Evolutionary conservation across 805 yeast species (phyloP), one percentile per base, ranked within the genome.

Genomic region (Ogataea siamensis): DNA sequence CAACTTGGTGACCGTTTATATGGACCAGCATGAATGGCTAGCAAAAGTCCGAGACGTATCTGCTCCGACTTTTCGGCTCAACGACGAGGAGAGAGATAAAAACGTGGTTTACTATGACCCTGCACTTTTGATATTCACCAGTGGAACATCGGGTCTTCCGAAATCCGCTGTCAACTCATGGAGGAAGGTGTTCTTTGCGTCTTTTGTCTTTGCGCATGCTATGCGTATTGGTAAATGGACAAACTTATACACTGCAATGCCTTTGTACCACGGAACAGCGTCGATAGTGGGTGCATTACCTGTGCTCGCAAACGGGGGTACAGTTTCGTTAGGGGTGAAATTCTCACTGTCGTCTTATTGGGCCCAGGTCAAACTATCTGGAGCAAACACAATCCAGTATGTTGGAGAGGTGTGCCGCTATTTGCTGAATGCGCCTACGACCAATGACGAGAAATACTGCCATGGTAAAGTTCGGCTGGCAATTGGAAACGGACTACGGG

Each of bases 321-420:
- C 88, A 47, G 76, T 83, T 32, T 84, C 93, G 0, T 60, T 91
- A 16, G 80, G 91, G 18, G 80, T 80, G 47, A 86, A 84, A 59
- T 89, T 91, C 59, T 84, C 95, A 1, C 80, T 91, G 5, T 71
- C 83, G 3, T 76, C 85, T 4, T 87, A 86, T 61, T 89, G 98
- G 97, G 81, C 88, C 12, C 96, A 91, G 62, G 89, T 83, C 3
- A 78, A 72, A 48, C 55, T 85, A 23, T 62, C 80, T 10, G 62
- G 69, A 2, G 85, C 96, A 3, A 85, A 95, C 4, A 86, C 85
- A 46, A 74, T 87, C 38, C 96, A 89, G 62, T 89, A 89, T 53
- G 98, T 89, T 12, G 98, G 98, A 12, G 98, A 89, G 62, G 88
- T 87, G 21, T 87, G 97, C 60, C 75, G 98, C 33, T 91, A 88